Percentiles rank a stretch among this genome's conserved stretches.
These are phyloP conservation scores for Ogataea hybrid DNA, from an alignment of 1,139 yeast genomes.

Conservation along the genomic window DNA sequence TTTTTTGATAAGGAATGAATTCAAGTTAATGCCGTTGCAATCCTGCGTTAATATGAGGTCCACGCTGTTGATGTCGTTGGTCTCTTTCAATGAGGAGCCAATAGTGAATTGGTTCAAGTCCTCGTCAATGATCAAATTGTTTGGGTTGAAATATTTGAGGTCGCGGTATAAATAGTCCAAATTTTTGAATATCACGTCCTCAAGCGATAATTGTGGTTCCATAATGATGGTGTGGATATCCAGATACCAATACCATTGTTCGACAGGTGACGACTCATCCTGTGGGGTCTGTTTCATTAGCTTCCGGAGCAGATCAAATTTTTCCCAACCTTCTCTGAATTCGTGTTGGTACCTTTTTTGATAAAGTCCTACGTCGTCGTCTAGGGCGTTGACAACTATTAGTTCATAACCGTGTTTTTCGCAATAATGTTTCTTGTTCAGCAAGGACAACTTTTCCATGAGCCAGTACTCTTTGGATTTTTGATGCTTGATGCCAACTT, in stretches of 20 bases:
- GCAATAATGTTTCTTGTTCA: constrained; percentile 35
- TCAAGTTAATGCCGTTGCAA: constrained; percentile 95
- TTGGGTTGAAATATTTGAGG: constrained; percentile 34
- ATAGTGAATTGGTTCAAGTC: constrained; percentile 19
- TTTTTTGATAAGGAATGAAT: constrained; percentile 81
- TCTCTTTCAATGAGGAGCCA: constrained; percentile 21
- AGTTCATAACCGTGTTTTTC: constrained; percentile 36
- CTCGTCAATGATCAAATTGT: constrained; percentile 27
- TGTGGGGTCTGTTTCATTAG: constrained; percentile 30
- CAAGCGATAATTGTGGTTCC: constrained; percentile 35
- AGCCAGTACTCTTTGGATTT: constrained; percentile 37
- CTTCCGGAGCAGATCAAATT: constrained; percentile 33
- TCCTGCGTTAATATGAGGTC: constrained; percentile 46
- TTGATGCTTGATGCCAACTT: constrained; percentile 36
- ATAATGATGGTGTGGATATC: constrained; percentile 36
- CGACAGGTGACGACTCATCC: constrained; percentile 20
- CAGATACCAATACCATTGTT: constrained; percentile 39
- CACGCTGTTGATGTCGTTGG: constrained; percentile 29
- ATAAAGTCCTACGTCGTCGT: constrained; percentile 31
- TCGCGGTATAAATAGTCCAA: constrained; percentile 31
- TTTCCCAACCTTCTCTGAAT: constrained; percentile 39
- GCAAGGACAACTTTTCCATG: constrained; percentile 34
- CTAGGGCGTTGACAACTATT: constrained; percentile 26
- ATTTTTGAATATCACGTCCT: constrained; percentile 31
- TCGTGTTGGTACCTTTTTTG: constrained; percentile 36